Base-by-base conservation (phyloP, 164 flowering plant species). In the Umbellularia californica region DNA sequence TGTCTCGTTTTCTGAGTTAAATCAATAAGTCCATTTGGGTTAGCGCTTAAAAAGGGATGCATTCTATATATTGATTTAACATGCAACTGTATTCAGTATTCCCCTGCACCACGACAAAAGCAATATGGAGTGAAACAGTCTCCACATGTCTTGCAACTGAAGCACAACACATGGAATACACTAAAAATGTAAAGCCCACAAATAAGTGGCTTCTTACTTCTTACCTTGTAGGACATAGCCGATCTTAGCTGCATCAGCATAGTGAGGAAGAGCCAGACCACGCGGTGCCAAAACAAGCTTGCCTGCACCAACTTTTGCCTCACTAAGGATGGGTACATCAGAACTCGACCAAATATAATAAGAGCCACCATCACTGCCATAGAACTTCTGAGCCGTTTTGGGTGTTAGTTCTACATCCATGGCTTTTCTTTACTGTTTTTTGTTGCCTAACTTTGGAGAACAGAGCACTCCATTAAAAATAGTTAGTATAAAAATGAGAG, bases 211-310 rank as follows among this genome's bases (percentile, higher is more conserved):
- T 2, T 10, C n/a, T n/a, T n/a, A n/a, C n/a, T n/a, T n/a, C n/a
- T 66, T 76, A 88, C 93, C 91, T 87, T 90, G 88, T 27, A 87
- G 83, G 67, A 90, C 97, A 77, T 85, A 88, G 27, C 88, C 97
- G 65, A 92, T 85, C 85, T 87, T 92, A 30, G 90, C 41, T 1
- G 91, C 90, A 83, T 92, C 97, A 47, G 90, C 88, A 81, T 90
- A 90, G 27, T 81, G 83, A 35, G 97, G 97, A 19, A 90, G 83
- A 66, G 94, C 90, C 3, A 92, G 82, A 58, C 97, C 94, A 58
- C 77, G 68, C 69, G 85, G 85, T 63, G 83, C 81, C 2, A 89
- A 85, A 51, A 76, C 78, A 23, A 91, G 85, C 80, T 84, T 79
- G 62, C 83, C 86, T 3, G 90, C 93, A 14, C 96, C 92, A 23